Conservation (phyloP, 1,284 basidiomycete genomes). For the Moesziomyces sp. region DNA sequence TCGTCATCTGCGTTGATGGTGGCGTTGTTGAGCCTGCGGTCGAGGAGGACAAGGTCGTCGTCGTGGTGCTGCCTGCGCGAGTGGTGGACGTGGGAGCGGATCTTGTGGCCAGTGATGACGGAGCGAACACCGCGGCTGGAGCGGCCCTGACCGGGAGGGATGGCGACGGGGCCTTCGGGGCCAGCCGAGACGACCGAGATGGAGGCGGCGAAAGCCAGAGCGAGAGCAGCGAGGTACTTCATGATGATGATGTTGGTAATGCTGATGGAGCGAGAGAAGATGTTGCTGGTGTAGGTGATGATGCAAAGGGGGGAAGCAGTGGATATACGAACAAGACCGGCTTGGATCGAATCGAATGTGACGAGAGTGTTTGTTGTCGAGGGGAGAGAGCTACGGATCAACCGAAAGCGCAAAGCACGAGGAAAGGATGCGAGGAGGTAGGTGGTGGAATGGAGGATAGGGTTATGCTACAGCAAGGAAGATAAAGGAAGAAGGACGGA, state of each 20-base stretch:
- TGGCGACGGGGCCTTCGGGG: conserved; percentile 23
- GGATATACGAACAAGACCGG: conserved; percentile 19
- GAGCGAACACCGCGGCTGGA: conserved; percentile 42
- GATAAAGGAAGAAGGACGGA: conserved; percentile 2
- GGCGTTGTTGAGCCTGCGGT: conserved; percentile 29
- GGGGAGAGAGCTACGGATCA: conserved; percentile 23
- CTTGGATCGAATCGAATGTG: conserved; percentile 13
- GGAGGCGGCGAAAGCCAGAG: conserved; percentile 43
- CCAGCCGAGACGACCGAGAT: conserved; percentile 26
- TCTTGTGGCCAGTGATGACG: conserved; percentile 55
- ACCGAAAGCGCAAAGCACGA: conserved; percentile 18
- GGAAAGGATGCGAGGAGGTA: background rate
- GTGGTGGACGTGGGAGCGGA: conserved; percentile 47
- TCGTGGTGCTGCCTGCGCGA: conserved; percentile 35
- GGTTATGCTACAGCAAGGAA: conserved; percentile 1
- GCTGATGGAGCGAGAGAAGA: conserved; percentile 1
- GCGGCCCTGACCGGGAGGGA: conserved; percentile 47
- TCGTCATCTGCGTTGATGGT: conserved; percentile 36
- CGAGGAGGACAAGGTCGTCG: conserved; percentile 13
- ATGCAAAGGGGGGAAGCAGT: background rate
- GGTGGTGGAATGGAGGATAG: conserved; percentile 10
- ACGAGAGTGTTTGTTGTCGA: background rate
- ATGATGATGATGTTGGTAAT: conserved; percentile 17
- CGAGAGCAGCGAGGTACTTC: conserved; percentile 52
- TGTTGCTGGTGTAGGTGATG: background rate